Percentiles rank a stretch among this genome's conserved stretches.
phyloP scores from a whole-genome alignment of 23 red algal genomes.

The Rhodosorus marinus region DNA sequence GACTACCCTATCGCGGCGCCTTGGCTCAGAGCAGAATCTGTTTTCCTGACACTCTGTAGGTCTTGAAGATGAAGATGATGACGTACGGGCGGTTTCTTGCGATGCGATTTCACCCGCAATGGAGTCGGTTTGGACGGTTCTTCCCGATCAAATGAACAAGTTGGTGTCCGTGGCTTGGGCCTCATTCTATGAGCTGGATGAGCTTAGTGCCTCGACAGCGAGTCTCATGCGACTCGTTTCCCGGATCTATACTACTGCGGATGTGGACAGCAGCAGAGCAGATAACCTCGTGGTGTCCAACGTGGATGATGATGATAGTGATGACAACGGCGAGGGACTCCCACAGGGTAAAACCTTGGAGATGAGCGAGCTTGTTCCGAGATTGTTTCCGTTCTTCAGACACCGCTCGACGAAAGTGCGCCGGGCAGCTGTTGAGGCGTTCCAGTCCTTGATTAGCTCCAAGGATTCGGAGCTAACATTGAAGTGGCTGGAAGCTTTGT shows the following conservation, averaged over 20 bases:
- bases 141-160: conserved; percentile 8
- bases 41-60: too few species aligned
- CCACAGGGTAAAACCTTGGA: too few species aligned
- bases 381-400: conserved; percentile 47
- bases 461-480: too few species aligned
- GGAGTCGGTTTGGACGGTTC: conserved; percentile 3
- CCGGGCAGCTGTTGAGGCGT: conserved; percentile 28
- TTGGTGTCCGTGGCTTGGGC: conserved; percentile 47
- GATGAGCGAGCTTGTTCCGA: conserved; percentile 14
- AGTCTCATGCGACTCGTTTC: conserved; percentile 29
- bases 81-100: conserved; percentile 44
- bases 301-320: too few species aligned
- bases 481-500: too few species aligned
- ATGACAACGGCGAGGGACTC: too few species aligned
- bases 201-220: conserved; percentile 60
- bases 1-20: too few species aligned
- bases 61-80: conserved; percentile 62
- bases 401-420: conserved; percentile 29
- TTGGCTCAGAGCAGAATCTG: too few species aligned
- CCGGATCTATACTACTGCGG: conserved; percentile 24
- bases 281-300: too few species aligned
- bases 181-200: conserved; percentile 46
- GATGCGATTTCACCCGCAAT: conserved; percentile 47
- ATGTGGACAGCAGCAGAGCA: conserved; percentile 8
- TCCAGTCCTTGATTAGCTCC: conserved; percentile 40